Evolutionary conservation across 257 asterid species (phyloP), one percentile per base, ranked within the genome.

Genomic region (Nicotiana tabacum): DNA sequence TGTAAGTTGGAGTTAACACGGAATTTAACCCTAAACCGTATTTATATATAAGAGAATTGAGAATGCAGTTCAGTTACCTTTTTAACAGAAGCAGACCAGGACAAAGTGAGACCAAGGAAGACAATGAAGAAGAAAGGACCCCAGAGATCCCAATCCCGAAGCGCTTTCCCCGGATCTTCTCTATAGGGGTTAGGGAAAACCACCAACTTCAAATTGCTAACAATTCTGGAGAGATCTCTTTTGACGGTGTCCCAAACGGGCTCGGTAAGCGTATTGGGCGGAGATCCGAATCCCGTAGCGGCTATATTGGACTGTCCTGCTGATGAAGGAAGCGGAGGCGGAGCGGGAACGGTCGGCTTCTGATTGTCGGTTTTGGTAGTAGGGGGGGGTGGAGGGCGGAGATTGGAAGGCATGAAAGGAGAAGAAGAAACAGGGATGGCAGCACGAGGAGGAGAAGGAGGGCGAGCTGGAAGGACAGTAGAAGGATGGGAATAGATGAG

Each of bases 71-170:
- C 12, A 43, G 51, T 43, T 76, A 92, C 99, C 97, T 94, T 96
- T 89, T 93, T 94, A 69, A 94, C 94, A 13, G 98, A 94, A 57
- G 98, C 96, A 77, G 98, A 96, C 99, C 99, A 96, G 0, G 99
- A 96, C 74, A 96, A 97, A 55, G 89, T 83, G 80, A 96, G 98
- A 53, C 98, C 98, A 64, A 96, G 97, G 87, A 96, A 96, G 53
- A 96, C 98, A 89, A 96, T 94, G 90, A 94, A 94, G 92, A 96
- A 93, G 74, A 94, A 94, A 2, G 99, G 98, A 0, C 99, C 98
- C 98, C 98, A 94, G 2, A 96, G 93, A 91, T 96, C 98, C 97
- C 97, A 96, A 88, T 93, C 99, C 83, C 97, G 87, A 89, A 94
- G 87, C 16, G 99, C 98, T 86, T 93, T 96, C 18, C 99, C 98